Conservation (phyloP, 305 asterid genomes). For the Fraxinus velutina region DNA sequence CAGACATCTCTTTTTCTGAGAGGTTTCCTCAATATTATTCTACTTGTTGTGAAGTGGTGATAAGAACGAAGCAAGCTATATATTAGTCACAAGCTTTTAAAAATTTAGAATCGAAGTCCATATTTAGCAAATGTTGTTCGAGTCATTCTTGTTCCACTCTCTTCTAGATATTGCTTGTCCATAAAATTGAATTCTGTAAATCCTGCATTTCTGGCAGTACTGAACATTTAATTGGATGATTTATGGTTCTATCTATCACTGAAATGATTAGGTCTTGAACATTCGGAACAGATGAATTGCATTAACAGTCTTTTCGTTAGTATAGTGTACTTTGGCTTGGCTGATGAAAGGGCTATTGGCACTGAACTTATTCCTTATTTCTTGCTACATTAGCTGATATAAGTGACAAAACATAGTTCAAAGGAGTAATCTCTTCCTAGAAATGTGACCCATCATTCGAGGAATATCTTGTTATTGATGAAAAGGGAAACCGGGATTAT, state of each 20-base stretch:
- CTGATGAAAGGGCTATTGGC: neutral
- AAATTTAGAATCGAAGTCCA: neutral
- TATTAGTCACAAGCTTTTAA: neutral
- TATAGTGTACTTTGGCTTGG: neutral
- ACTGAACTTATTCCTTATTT: neutral
- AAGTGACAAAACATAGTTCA: no score
- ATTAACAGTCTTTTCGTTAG: neutral
- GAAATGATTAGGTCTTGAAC: neutral
- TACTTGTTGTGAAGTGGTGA: slow-evolving; percentile 89
- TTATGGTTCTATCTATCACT: neutral
- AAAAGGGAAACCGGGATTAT: no score
- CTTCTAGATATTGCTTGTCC: no score
- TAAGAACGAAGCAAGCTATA: slow-evolving; percentile 30
- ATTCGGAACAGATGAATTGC: neutral
- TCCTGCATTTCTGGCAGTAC: neutral
- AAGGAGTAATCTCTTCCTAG: no score
- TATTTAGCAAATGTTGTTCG: slow-evolving; percentile 1
- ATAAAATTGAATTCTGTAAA: no score
- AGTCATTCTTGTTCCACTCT: neutral
- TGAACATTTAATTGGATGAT: neutral
- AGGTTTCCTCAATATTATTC: slow-evolving; percentile 45
- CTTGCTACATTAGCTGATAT: neutral
- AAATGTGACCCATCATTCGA: no score
- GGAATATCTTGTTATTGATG: no score
- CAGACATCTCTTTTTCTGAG: slow-evolving; percentile 72